Evolutionary conservation across 179 eudicot genomes (phyloP).

Genomic region (Beta lomatogona): DNA sequence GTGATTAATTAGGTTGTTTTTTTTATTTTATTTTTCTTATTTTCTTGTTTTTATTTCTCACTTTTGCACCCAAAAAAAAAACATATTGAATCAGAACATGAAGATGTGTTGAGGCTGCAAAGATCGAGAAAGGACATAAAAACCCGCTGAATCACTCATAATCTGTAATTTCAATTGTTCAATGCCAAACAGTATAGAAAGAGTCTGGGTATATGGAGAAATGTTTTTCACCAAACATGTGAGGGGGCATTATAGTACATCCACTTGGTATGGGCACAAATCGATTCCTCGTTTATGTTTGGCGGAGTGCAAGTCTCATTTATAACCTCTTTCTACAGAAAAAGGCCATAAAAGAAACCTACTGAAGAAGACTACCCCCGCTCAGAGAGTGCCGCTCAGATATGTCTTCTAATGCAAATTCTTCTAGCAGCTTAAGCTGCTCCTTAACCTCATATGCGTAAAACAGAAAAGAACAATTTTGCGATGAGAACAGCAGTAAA

Average conservation of each 20-base stretch:
- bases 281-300: no score
- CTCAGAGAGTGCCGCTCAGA: constrained; percentile 51
- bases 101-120: constrained; percentile 42
- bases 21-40: no score
- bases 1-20: no score
- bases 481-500: constrained; percentile 1
- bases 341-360: constrained; percentile 18
- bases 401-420: constrained; percentile 74
- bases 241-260: no score
- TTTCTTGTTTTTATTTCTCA: no score
- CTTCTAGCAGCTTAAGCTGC: constrained; percentile 68
- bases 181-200: neutral
- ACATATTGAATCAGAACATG: constrained; percentile 35
- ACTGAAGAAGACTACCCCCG: constrained; percentile 78
- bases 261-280: no score
- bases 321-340: neutral
- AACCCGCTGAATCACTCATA: neutral
- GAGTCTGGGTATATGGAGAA: neutral
- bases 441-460: constrained; percentile 77
- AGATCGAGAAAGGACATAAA: neutral
- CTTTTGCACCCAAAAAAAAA: no score
- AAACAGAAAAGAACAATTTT: constrained; percentile 11
- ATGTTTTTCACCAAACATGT: no score
- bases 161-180: neutral
- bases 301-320: no score